A percentile compares a stretch with the other conserved stretches of the same genome.
phyloP scores from a whole-genome alignment of 768 basidiomycete genomes.

The Serendipita vermifera region DNA sequence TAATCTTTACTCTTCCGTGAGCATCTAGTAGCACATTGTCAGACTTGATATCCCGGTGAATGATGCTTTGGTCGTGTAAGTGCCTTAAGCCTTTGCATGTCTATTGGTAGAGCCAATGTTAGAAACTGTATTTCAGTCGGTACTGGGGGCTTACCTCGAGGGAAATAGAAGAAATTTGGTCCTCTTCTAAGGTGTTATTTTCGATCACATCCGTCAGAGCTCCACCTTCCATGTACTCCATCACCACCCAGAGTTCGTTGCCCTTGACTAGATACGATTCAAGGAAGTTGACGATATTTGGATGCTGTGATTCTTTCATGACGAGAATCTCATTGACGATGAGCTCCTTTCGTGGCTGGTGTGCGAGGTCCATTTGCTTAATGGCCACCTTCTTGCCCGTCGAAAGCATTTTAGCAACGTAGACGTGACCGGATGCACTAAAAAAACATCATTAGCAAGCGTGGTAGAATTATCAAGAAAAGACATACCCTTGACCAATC shows the following conservation, averaged over 20 bases:
- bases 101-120: constrained; percentile 27
- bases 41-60: constrained; percentile 94
- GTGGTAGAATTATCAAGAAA: neutral
- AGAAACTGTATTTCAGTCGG: neutral
- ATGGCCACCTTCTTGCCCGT: constrained; percentile 86
- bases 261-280: constrained; percentile 81
- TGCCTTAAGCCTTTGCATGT: constrained; percentile 93
- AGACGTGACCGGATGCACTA: constrained; percentile 95
- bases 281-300: constrained; percentile 93
- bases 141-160: constrained; percentile 54
- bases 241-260: constrained; percentile 91
- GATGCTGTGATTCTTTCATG: constrained; percentile 97
- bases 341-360: constrained; percentile 91
- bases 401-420: constrained; percentile 82
- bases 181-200: constrained; percentile 88
- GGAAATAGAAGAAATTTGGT: constrained; percentile 86
- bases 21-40: constrained; percentile 92
- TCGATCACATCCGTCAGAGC: constrained; percentile 96
- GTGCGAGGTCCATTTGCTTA: constrained; percentile 95
- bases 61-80: constrained; percentile 85
- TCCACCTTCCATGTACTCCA: constrained; percentile 99
- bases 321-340: constrained; percentile 97
- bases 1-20: constrained; percentile 91
- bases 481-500: constrained; percentile 88
- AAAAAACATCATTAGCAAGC: constrained; percentile 5